Evolutionary conservation across 306 rosid species (phyloP), one percentile per base, ranked within the genome.

Genomic region (Citrullus mucosospermus): DNA sequence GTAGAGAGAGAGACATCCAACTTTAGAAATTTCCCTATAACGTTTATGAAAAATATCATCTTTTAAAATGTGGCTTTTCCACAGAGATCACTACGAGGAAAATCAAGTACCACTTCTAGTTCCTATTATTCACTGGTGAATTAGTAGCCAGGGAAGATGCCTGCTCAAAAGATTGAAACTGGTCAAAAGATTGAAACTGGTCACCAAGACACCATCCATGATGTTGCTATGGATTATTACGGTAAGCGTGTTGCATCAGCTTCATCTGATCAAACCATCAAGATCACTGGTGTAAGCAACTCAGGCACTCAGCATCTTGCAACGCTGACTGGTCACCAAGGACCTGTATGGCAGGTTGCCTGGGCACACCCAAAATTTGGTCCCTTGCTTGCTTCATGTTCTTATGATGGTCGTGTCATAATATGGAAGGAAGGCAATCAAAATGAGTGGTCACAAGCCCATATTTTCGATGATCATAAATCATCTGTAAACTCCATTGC

Each of bases 291-390:
- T 41, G 97, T 87, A 61, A 90, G 96, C 89, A 90, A 84, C 80
- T 59, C 91, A 0, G 87, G 91, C 80, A 90, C 93, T 62, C 97
- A 92, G 76, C 91, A 81, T 87, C 88, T 92, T 11, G 93, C 93
- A 5, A 90, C 93, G 2, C 78, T 92, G 55, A 79, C 87, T 1
- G 93, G 97, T 86, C 92, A 92, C 68, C 93, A 84, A 85, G 97
- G 97, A 16, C 92, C 96, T 67, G 93, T 92, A 20, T 90, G 96
- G 96, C 91, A 92, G 83, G 96, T 89, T 5, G 87, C 59, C 3
- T 90, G 97, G 97, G 97, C 97, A 50, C 93, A 92, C 82, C 97
- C 97, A 0, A 92, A 90, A 71, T 92, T 92, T 2, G 93, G 97
- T 56, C 89, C 92, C 39, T 79, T 92, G 2, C 90, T 90, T 48